phyloP scores from a whole-genome alignment of 495 filamentous ascomycete species.

The Podospora tetraspora region DNA sequence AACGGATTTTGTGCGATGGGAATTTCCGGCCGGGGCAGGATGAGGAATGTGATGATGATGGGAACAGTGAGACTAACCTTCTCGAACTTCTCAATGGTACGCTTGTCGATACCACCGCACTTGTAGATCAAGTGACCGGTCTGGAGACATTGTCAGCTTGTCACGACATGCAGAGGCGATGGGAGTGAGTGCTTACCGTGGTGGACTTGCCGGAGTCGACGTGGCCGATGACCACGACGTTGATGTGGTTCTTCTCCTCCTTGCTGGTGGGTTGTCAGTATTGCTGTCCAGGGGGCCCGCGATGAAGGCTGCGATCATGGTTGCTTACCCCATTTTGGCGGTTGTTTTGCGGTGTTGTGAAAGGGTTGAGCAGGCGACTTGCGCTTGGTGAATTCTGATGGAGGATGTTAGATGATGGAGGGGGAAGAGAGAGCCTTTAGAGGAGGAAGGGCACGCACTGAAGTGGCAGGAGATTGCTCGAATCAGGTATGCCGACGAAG shows the following conservation, averaged over 20 bases:
- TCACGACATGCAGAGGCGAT: neutral
- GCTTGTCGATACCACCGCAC: slow-evolving; percentile 99
- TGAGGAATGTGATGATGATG: slow-evolving; percentile 15
- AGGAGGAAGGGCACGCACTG: slow-evolving; percentile 12
- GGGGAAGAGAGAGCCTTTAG: slow-evolving; percentile 1
- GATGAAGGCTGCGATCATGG: neutral
- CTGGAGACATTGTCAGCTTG: slow-evolving; percentile 16
- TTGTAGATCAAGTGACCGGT: slow-evolving; percentile 98
- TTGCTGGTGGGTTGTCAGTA: slow-evolving; percentile 54
- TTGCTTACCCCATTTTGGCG: slow-evolving; percentile 32
- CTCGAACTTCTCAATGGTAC: slow-evolving; percentile 99
- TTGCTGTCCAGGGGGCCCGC: neutral
- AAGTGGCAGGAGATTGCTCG: slow-evolving; percentile 36
- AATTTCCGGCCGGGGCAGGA: neutral
- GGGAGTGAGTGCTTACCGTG: slow-evolving; percentile 54
- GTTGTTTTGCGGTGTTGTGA: slow-evolving; percentile 12
- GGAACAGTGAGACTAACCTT: slow-evolving; percentile 60
- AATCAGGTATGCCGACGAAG: slow-evolving; percentile 37
- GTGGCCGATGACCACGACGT: slow-evolving; percentile 99
- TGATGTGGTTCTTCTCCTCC: slow-evolving; percentile 81
- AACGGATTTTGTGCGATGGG: slow-evolving; percentile 12
- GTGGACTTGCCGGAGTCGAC: slow-evolving; percentile 99
- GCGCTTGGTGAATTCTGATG: slow-evolving; percentile 18
- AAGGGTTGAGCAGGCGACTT: slow-evolving; percentile 19
- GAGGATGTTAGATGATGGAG: slow-evolving; percentile 8